Base-by-base conservation (phyloP, 2,329 filamentous ascomycete genomes). In the Clonostachys chloroleuca region DNA sequence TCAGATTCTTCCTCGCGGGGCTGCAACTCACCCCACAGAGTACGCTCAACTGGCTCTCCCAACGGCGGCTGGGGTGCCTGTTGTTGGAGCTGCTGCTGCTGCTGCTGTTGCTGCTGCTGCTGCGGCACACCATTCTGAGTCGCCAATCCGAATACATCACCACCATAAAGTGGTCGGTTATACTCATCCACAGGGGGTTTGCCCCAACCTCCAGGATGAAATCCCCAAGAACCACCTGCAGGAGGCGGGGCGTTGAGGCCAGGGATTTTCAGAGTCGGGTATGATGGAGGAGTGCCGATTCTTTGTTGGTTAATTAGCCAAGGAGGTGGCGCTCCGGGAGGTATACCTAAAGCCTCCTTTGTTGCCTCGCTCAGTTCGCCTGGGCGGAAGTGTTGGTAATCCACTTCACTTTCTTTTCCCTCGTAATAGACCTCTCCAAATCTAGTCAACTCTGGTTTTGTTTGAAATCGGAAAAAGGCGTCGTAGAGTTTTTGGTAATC, bases 351-450 rank as follows among this genome's bases (percentile, higher is more conserved):
- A 6, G 94, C 92, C 61, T 97, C 92, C 60, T 89, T 92, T 39
- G 96, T 78, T 56, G 89, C 85, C 47, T 97, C 90, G 56, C 86
- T 94, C 43, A 97, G 68, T 57, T 97, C 92, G 35, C 94, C 94
- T 2, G 94, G 89, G 53, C 91, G 84, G 50, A 96, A 81, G 68
- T 96, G 89, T 57, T 89, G 86, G 53, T 95, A 80, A 63, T 97
- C 95, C 1, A 94, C 96, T 68, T 99, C 94, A 61, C 89, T 94
- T 64, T 99, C 94, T 66, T 99, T 99, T 62, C 94, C 94, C 68
- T 99, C 94, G 65, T 97, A 97, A 68, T 99, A 99, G n/a, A 99
- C 92, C 66, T 99, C 94, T 39, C 94, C 94, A 58, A 96, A 99
- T 40, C 92, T 82, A 34, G 94, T 97, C 52, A 99, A 73, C 56